phyloP scores from a whole-genome alignment of 805 yeast genomes.

The Komagataella mondaviorum region DNA sequence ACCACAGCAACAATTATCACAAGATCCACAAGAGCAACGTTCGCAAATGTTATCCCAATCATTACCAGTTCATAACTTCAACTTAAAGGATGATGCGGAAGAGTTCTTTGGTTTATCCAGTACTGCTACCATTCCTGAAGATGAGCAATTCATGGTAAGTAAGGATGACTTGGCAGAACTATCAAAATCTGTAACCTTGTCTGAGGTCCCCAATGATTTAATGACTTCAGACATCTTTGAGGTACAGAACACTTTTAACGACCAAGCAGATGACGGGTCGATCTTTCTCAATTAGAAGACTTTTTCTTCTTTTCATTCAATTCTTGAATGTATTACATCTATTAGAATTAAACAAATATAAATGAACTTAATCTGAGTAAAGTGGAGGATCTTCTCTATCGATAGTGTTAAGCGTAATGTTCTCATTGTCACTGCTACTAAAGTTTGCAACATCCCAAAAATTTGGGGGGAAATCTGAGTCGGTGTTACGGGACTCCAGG shows the following conservation, averaged over 20 bases:
- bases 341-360: neutral
- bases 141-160: neutral
- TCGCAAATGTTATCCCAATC: neutral
- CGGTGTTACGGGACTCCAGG: slow-evolving; percentile 8
- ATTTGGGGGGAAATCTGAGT: slow-evolving; percentile 40
- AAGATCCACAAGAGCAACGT: neutral
- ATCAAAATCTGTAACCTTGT: neutral
- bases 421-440: neutral
- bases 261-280: slow-evolving; percentile 5
- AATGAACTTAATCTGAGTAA: neutral
- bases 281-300: neutral
- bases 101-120: neutral
- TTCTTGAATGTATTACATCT: neutral
- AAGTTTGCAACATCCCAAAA: slow-evolving; percentile 25
- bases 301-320: neutral
- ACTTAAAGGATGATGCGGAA: neutral
- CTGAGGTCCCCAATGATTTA: neutral
- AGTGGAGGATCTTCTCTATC: neutral
- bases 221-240: neutral
- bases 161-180: neutral
- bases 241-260: neutral
- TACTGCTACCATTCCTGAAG: neutral
- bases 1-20: slow-evolving; percentile 5
- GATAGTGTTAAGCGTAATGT: neutral
- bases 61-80: neutral